phyloP scores from a whole-genome alignment of 768 basidiomycete genomes.

The Lactarius trivialis region DNA sequence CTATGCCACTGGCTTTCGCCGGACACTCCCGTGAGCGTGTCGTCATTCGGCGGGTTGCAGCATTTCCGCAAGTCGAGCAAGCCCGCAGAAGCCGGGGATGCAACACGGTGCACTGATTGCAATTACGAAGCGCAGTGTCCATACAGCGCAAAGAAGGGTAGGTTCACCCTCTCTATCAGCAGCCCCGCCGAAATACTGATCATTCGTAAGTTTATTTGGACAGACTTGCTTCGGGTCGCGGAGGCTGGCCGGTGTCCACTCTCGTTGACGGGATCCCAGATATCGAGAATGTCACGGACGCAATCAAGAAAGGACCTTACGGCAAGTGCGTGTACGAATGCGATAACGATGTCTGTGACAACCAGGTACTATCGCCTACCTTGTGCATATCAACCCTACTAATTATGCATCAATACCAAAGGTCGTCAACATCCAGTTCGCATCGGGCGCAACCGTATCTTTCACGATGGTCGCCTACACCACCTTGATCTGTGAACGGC shows the following conservation, averaged over 20 bases:
- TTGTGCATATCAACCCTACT: neutral
- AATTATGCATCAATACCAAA: constrained; percentile 20
- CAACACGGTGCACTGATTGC: constrained; percentile 74
- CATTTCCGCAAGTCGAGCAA: constrained; percentile 75
- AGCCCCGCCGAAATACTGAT: neutral
- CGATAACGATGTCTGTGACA: constrained; percentile 82
- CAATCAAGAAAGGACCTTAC: constrained; percentile 64
- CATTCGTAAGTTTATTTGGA: constrained; percentile 66
- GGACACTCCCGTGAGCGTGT: constrained; percentile 56
- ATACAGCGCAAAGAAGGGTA: constrained; percentile 84
- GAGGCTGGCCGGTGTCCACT: constrained; percentile 57
- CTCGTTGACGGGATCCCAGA: constrained; percentile 80
- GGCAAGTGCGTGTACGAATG: constrained; percentile 83
- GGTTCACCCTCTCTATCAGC: constrained; percentile 21
- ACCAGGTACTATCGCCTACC: constrained; percentile 43
- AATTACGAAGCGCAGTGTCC: constrained; percentile 64
- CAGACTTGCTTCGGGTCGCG: constrained; percentile 49
- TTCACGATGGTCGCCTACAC: constrained; percentile 90
- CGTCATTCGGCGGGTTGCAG: constrained; percentile 80
- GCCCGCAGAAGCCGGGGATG: constrained; percentile 59
- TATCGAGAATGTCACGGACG: constrained; percentile 76
- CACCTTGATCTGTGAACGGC: constrained; percentile 71
- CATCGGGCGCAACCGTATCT: constrained; percentile 71
- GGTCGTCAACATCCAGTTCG: constrained; percentile 86
- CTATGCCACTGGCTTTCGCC: constrained; percentile 73